These are phyloP conservation scores for Epichloe festucae DNA, from an alignment of 2,329 filamentous ascomycete genomes.

Conservation along the genomic window DNA sequence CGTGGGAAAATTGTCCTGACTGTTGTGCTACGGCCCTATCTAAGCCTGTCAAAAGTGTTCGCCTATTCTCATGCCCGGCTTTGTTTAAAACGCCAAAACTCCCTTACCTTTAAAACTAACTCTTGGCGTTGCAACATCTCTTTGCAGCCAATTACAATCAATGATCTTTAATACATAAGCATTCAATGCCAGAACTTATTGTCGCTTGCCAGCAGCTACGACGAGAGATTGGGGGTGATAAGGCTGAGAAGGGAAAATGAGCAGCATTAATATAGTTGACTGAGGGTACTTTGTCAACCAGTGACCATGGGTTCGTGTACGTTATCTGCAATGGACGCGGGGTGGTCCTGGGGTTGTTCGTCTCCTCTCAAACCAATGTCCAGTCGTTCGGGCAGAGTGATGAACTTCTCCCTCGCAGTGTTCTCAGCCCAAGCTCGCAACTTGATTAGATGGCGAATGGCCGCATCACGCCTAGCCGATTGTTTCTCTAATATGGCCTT, in stretches of 20 bases:
- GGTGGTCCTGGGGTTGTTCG: slow-evolving; percentile 16
- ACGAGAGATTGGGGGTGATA: background rate
- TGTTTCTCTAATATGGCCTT: slow-evolving; percentile 69
- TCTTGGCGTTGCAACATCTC: background rate
- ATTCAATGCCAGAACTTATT: background rate
- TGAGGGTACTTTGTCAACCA: slow-evolving; percentile 20
- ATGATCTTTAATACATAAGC: background rate
- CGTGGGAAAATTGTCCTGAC: background rate
- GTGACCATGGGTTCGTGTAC: slow-evolving; percentile 41
- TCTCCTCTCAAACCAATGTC: slow-evolving; percentile 26
- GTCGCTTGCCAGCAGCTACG: background rate
- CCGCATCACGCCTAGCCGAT: slow-evolving; percentile 62
- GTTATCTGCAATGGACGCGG: slow-evolving; percentile 20
- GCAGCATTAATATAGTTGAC: background rate
- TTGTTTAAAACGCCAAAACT: background rate
- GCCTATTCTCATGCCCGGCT: background rate
- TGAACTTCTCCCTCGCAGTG: slow-evolving; percentile 30
- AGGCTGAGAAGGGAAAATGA: background rate
- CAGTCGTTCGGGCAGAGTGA: slow-evolving; percentile 20
- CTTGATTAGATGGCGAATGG: slow-evolving; percentile 68
- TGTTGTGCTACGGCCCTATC: background rate
- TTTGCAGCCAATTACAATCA: background rate
- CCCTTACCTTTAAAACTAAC: background rate
- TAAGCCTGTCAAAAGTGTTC: background rate
- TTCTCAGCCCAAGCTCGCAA: slow-evolving; percentile 77